phyloP scores from a whole-genome alignment of 371 early-diverging fungal genomes.

The Mortierella sp. region DNA sequence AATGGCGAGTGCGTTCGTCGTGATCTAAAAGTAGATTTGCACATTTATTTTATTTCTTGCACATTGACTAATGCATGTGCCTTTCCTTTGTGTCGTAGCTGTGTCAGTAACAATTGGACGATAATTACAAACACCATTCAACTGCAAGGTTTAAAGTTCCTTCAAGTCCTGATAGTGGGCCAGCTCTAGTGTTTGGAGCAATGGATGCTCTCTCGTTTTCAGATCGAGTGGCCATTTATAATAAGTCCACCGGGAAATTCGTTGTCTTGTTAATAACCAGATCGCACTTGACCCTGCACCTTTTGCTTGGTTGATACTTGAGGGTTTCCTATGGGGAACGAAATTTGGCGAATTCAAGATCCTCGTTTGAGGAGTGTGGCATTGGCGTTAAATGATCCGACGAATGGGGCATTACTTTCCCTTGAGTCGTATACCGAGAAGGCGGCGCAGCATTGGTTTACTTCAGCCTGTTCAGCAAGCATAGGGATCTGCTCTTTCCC shows the following conservation, averaged over 20 bases:
- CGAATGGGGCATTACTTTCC: background rate
- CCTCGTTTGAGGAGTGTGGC: background rate
- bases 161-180: too few relatives aligned
- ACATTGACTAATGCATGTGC: too few relatives aligned
- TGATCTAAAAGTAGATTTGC: too few relatives aligned
- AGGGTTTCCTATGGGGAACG: background rate
- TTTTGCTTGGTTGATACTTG: background rate
- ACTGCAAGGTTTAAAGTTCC: too few relatives aligned
- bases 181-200: too few relatives aligned
- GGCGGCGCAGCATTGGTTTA: background rate
- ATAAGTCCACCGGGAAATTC: background rate
- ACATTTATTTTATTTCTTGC: too few relatives aligned
- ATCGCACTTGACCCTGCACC: background rate
- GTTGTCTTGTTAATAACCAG: background rate
- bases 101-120: too few relatives aligned
- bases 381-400: background rate
- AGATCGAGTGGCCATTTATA: background rate
- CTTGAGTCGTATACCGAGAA: background rate
- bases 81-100: too few relatives aligned
- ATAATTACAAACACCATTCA: too few relatives aligned
- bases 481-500: too few relatives aligned
- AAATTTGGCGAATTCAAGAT: background rate
- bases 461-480: background rate
- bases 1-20: too few relatives aligned
- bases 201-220: background rate